phyloP scores from a whole-genome alignment of 2,329 filamentous ascomycete genomes.

The Elsinoe ampelina region DNA sequence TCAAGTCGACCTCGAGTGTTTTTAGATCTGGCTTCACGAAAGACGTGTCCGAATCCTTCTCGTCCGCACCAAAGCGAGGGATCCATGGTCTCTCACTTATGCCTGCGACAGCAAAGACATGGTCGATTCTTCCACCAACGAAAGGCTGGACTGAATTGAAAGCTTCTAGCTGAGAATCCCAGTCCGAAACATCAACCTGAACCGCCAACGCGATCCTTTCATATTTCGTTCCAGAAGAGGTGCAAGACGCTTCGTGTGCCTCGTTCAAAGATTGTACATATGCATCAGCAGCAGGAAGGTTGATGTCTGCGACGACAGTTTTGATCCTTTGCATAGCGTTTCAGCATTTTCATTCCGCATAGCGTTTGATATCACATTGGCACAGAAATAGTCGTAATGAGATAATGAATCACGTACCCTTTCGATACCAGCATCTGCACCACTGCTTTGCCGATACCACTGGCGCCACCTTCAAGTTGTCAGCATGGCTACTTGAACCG shows the following conservation, averaged over 20 bases:
- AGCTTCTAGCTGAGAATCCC: constrained; percentile 30
- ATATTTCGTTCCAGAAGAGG: not conserved
- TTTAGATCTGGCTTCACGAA: constrained; percentile 33
- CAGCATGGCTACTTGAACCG: not conserved
- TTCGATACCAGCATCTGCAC: constrained; percentile 23
- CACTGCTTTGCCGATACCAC: constrained; percentile 30
- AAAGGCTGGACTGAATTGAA: constrained; percentile 28
- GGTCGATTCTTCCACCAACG: constrained; percentile 29
- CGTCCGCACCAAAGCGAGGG: constrained; percentile 16
- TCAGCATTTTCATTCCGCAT: not conserved
- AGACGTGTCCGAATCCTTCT: not conserved
- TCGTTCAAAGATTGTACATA: constrained; percentile 21
- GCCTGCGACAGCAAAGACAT: constrained; percentile 34
- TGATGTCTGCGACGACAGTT: constrained; percentile 38
- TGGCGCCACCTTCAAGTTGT: constrained; percentile 19
- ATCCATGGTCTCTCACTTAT: constrained; percentile 34
- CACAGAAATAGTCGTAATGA: constrained; percentile 1
- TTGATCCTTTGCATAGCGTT: constrained; percentile 4
- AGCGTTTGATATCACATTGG: not conserved
- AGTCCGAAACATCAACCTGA: constrained; percentile 27
- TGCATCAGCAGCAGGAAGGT: constrained; percentile 23
- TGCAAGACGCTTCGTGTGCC: not conserved
- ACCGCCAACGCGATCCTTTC: constrained; percentile 19
- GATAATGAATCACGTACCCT: constrained; percentile 17
- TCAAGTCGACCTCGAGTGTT: constrained; percentile 34